These are phyloP conservation scores for Colletotrichum shisoi DNA, from an alignment of 2,329 filamentous ascomycete genomes.

Conservation along the genomic window DNA sequence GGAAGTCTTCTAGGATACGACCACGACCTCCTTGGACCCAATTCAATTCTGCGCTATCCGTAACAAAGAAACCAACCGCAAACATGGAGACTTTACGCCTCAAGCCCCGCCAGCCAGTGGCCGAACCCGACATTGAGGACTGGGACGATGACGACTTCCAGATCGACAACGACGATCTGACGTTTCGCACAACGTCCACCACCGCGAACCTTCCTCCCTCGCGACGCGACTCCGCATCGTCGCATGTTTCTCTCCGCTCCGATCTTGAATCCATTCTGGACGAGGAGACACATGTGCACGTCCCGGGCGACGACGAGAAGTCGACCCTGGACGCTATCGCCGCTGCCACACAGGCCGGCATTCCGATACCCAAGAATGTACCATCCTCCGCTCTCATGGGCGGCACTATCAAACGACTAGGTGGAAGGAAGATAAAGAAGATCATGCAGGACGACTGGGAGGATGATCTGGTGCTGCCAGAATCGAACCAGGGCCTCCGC, in stretches of 20 bases:
- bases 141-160: constrained; percentile 82
- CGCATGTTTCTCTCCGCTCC: constrained; percentile 80
- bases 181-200: constrained; percentile 62
- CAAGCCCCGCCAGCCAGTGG: constrained; percentile 61
- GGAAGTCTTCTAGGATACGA: constrained; percentile 28
- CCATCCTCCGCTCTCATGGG: constrained; percentile 89
- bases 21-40: constrained; percentile 20
- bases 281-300: constrained; percentile 85
- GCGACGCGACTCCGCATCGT: constrained; percentile 80
- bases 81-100: constrained; percentile 65
- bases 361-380: constrained; percentile 86
- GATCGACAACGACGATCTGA: constrained; percentile 72
- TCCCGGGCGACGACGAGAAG: constrained; percentile 84
- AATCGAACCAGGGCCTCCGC: constrained; percentile 64
- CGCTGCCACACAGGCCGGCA: constrained; percentile 86
- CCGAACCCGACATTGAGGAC: constrained; percentile 71
- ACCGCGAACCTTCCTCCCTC: constrained; percentile 57
- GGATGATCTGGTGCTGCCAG: constrained; percentile 77
- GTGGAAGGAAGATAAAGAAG: constrained; percentile 75
- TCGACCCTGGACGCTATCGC: constrained; percentile 86
- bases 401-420: constrained; percentile 90
- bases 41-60: constrained; percentile 24
- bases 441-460: constrained; percentile 82
- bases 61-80: constrained; percentile 21
- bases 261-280: constrained; percentile 78